Percentiles rank a stretch among this genome's conserved stretches.
phyloP scores from a whole-genome alignment of 352 stramenopile species.

The Hyaloperonospora arabidopsidis region DNA sequence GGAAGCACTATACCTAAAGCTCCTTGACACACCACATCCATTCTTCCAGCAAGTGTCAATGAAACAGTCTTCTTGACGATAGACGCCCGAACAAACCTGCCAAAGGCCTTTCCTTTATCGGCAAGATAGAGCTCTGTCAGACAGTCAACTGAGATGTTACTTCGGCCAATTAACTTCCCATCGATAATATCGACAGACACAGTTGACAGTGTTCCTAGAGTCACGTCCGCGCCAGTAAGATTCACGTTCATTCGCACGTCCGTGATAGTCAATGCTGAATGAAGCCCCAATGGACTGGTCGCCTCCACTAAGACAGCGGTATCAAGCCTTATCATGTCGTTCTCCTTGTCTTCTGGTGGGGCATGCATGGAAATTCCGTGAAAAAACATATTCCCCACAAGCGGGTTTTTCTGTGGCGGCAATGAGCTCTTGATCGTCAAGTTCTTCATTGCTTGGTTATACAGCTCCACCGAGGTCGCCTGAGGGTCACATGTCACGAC shows the following conservation, averaged over 20 bases:
- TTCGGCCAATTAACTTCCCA: conserved; percentile 43
- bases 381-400: conserved; percentile 64
- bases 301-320: conserved; percentile 61
- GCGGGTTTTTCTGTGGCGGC: conserved; percentile 48
- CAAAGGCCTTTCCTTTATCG: conserved; percentile 42
- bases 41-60: conserved; percentile 40
- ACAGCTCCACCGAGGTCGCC: conserved; percentile 59
- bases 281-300: conserved; percentile 50
- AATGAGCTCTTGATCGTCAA: conserved; percentile 53
- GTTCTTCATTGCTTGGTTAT: conserved; percentile 64
- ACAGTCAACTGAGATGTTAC: conserved; percentile 69
- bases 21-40: conserved; percentile 56
- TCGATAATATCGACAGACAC: conserved; percentile 47
- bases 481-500: conserved; percentile 54
- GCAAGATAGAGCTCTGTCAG: conserved; percentile 39
- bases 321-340: conserved; percentile 36
- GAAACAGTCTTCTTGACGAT: conserved; percentile 41
- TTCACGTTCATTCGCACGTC: conserved; percentile 56
- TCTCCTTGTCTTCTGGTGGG: conserved; percentile 35
- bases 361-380: conserved; percentile 43
- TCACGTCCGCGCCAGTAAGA: conserved; percentile 31
- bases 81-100: conserved; percentile 59
- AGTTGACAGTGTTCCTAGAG: conserved; percentile 46
- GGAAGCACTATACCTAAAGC: conserved; percentile 42
- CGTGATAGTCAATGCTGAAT: conserved; percentile 50